These are phyloP conservation scores for Coemansia sp. DNA, from an alignment of 192 early-diverging fungal species.

Conservation along the genomic window DNA sequence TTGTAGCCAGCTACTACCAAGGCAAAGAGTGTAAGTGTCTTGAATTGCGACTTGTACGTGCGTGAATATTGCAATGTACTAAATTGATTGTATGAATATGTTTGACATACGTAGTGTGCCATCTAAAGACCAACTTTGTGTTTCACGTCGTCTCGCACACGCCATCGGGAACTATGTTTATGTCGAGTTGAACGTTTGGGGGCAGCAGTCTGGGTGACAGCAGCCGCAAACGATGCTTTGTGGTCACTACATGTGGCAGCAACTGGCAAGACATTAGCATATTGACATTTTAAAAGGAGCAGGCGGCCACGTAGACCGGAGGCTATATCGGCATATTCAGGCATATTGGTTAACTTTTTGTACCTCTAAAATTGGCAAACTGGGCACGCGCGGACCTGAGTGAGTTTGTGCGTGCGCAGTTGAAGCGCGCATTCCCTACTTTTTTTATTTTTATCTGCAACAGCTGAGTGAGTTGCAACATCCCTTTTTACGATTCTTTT, in stretches of 20 bases:
- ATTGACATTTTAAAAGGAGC: too few species aligned
- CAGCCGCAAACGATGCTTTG: background rate
- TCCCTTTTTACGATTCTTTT: too few species aligned
- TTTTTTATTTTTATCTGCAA: background rate
- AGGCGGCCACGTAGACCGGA: too few species aligned
- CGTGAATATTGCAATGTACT: background rate
- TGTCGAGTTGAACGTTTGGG: constrained; percentile 7
- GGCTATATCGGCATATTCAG: too few species aligned
- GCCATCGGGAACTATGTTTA: constrained; percentile 31
- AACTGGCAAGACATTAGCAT: too few species aligned
- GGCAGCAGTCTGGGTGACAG: background rate
- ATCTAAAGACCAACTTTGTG: constrained; percentile 44
- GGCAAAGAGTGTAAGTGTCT: constrained; percentile 47
- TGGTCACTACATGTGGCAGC: too few species aligned
- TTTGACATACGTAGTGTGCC: constrained; percentile 25
- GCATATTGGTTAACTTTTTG: too few species aligned
- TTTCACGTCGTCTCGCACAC: constrained; percentile 44
- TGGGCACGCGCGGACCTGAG: background rate
- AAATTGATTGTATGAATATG: background rate
- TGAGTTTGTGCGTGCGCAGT: too few species aligned
- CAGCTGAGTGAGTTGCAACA: too few species aligned
- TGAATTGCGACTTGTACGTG: background rate
- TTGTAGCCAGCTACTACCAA: constrained; percentile 66
- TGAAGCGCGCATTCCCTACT: background rate
- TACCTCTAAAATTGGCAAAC: too few species aligned